Conservation (phyloP, 2,329 filamentous ascomycete genomes). For the Zelopaecilomyces penicillatus region DNA sequence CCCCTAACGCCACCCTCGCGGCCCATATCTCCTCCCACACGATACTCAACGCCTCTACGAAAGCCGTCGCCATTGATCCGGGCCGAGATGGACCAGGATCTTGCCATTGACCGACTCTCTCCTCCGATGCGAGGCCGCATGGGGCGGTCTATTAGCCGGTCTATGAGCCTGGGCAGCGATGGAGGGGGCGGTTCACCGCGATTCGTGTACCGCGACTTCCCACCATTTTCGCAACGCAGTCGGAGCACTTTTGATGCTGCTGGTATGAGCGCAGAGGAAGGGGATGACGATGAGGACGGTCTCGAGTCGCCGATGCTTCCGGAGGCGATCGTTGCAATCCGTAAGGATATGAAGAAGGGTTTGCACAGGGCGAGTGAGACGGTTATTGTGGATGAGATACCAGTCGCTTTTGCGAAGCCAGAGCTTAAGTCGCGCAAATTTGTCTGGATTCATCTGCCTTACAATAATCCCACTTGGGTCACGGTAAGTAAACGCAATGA, state of each 20-base stretch:
- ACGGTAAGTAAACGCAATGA: constrained; percentile 30
- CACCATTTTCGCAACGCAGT: constrained; percentile 28
- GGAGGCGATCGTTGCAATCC: constrained; percentile 23
- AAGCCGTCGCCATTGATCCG: constrained; percentile 26
- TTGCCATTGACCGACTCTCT: constrained; percentile 29
- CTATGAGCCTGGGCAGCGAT: constrained; percentile 25
- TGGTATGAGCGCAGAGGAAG: constrained; percentile 3
- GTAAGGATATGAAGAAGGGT: constrained; percentile 16
- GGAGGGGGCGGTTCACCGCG: constrained; percentile 12
- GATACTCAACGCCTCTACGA: constrained; percentile 20
- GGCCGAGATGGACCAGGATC: constrained; percentile 29
- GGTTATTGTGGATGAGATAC: constrained; percentile 20
- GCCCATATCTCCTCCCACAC: constrained; percentile 20
- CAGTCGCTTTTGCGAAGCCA: constrained; percentile 24
- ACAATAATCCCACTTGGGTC: constrained; percentile 50
- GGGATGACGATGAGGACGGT: constrained; percentile 15
- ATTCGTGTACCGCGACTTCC: constrained; percentile 26
- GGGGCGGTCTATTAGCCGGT: constrained; percentile 25
- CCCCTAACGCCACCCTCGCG: constrained; percentile 18
- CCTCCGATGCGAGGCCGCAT: constrained; percentile 23
- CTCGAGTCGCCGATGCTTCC: constrained; percentile 26
- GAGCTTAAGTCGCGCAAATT: constrained; percentile 36
- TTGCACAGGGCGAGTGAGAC: constrained; percentile 17
- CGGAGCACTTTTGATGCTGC: constrained; percentile 18
- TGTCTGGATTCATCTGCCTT: constrained; percentile 50